Base-by-base conservation (phyloP, 2,329 filamentous ascomycete genomes). In the Westerdykella sp. region DNA sequence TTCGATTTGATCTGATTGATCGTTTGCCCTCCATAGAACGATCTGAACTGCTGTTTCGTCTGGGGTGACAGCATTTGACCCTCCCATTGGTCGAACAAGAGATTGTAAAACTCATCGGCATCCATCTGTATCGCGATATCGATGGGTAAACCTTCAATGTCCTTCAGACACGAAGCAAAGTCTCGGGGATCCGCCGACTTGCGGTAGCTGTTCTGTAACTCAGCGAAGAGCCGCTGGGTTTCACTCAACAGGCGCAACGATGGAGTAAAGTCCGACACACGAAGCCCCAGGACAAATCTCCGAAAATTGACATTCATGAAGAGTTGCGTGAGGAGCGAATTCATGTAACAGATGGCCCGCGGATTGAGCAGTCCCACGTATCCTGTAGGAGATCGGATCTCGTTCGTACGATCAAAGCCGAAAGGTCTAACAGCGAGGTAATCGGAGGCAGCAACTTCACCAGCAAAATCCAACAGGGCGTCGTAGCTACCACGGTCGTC, bases 291-390 rank as follows among this genome's bases (percentile, higher is more conserved):
- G 54, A 98, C 85, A 65, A 97, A 95, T 13, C 79, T 76, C 14
- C 93, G 83, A 58, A 98, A 97, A 6, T 81, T 77, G 13, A 86
- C 70, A 60, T 98, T 97, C 88, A 96, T 97, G 72, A 91, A 98
- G 0, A 98, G 78, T 61, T 98, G 93, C 0, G 89, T 91, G 47
- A 97, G 77, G 1, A 98, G 73, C 0, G 93, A 97, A 63, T 98
- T 98, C 61, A 97, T 78, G 63, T 98, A 98, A 68, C 93, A 98
- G 0, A 94, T 97, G 62, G 96, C 95, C 9, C 88, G 93, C 13
- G 96, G 76, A 57, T 98, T 98, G 44, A 78, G 78, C n/a, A 98
- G 69, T 1, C 93, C 93, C n/a, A 85, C 81, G 62, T 95, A 95
- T 15, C 88, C 89, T 49, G 85, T 85, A 1, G 79, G 69, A 2